Evolutionary conservation across 2,329 filamentous ascomycete genomes (phyloP), one percentile per base, ranked within the genome.

Genomic region (Orbilia brochopaga): DNA sequence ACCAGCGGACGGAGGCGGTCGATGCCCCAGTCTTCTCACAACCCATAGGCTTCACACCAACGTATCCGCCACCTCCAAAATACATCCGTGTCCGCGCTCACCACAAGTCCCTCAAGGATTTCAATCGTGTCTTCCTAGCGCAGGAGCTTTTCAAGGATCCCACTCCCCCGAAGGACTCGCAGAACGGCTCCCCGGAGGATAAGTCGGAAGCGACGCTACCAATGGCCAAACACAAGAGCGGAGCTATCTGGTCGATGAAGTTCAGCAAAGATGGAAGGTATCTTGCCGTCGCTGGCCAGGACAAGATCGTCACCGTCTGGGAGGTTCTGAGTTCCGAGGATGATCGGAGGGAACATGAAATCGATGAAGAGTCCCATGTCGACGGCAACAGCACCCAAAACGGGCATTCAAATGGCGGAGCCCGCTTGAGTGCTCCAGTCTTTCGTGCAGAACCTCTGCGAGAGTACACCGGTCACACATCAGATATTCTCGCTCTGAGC

Each of bases 211-310:
- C 35, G 46, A 74, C 24, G 75, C 74, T 55, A 75, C 69, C 53
- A 11, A 42, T 74, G 24, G 65, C 69, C 13, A 69, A 69, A 32
- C 73, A 74, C 44, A 76, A 76, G 51, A 73, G 83, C 40, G 85
- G 90, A 70, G 92, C 94, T 0, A 88, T 96, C 35, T 99, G 94
- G 94, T 88, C 93, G 0, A 86, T 91, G 74, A 90, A 94, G 77
- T 97, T 97, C 77, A 97, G 93, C 77, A 88, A 88, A 70, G 93
- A 97, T 80, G 94, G 94, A 3, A 90, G 85, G 77, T 96, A 92
- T 78, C 83, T 99, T 17, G 94, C 94, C 4, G 91, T 91, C n/a
- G 94, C 90, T 10, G 94, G 94, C 2, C 90, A 93, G 75, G 94
- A 97, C 78, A 87, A 87, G 74, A 84, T 92, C 15, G 87, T 99